phyloP scores from a whole-genome alignment of 2,329 filamentous ascomycete genomes.

The Nigrospora oryzae region DNA sequence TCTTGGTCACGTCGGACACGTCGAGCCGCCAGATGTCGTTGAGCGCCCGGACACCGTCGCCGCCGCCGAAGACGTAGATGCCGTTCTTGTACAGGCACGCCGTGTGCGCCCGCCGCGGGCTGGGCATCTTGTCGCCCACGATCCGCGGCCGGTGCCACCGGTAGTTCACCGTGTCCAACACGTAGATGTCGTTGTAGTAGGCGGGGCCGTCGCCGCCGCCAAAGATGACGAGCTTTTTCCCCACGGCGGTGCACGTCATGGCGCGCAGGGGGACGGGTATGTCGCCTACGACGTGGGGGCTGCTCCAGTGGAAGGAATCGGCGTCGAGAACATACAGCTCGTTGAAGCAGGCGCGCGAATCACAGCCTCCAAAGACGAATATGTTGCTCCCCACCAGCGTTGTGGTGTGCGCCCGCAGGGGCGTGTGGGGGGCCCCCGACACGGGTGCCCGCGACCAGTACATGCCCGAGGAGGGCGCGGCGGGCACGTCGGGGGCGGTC shows the following conservation, averaged over 20 bases:
- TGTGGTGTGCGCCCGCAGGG: constrained; percentile 58
- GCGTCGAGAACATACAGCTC: constrained; percentile 62
- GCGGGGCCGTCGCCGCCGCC: constrained; percentile 62
- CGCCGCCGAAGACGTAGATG: constrained; percentile 64
- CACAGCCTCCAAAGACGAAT: constrained; percentile 62
- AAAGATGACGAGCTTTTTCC: constrained; percentile 62
- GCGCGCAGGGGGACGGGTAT: constrained; percentile 57
- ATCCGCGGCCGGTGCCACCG: constrained; percentile 57
- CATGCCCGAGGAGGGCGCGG: constrained; percentile 61
- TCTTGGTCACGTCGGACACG: constrained; percentile 56
- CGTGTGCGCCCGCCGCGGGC: constrained; percentile 57
- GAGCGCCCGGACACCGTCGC: constrained; percentile 60
- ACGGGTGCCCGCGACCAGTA: constrained; percentile 61
- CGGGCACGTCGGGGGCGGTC: constrained; percentile 49
- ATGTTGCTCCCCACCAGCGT: constrained; percentile 59
- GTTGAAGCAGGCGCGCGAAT: constrained; percentile 59
- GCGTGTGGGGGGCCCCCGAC: constrained; percentile 53
- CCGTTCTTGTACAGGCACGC: constrained; percentile 65
- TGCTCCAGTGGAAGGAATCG: constrained; percentile 62
- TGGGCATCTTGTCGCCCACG: constrained; percentile 47
- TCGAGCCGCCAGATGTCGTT: constrained; percentile 69
- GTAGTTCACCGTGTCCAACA: constrained; percentile 63
- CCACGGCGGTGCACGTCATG: constrained; percentile 65
- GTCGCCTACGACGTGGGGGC: constrained; percentile 56
- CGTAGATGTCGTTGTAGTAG: constrained; percentile 66